Base-by-base conservation (phyloP, 345 rosid genomes). In the Clarkia xantiana region DNA sequence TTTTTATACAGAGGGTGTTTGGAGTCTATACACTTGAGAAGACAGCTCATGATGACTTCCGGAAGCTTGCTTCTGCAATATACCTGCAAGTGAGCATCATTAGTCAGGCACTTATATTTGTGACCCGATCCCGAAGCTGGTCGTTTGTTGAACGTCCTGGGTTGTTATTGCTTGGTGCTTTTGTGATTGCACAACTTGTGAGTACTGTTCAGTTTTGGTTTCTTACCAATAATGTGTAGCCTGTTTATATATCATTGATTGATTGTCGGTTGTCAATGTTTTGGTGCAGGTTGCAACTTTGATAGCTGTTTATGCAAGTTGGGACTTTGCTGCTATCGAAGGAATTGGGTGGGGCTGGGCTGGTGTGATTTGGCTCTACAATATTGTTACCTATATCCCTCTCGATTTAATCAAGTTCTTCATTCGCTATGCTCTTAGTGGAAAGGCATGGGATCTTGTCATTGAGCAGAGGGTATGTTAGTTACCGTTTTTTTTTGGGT, bases 101-200 rank as follows among this genome's bases (percentile, higher is more conserved):
- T 44, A 79, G 86, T 51, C 86, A 79, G 67, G 86, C 82, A 52
- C 86, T 80, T 39, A 76, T 76, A 60, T 74, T 80, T 34, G 80
- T 80, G 22, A 76, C 84, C 10, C 62, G 80, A 40, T 60, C 80
- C 15, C 52, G 84, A 57, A 74, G 80, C 49, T 78, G 84, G 80
- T 74, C 84, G 40, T 74, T 45, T 42, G 59, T 74, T 23, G 80
- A 78, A 47, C 76, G 84, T 39, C 80, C 84, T 12, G 76, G 79
- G 44, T 40, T 74, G 18, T 71, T 69, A 34, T 80, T 78, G 18
- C 67, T 45, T 10, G 23, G 51, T 2, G 86, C 79, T 49, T 79
- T 76, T 41, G 25, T 60, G 10, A 38, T 60, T 47, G 79, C 86
- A 14, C 81, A 73, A 64, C 73, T 76, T 77, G 81, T 71, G 16